These are phyloP conservation scores for Nakaseomyces bracarensis DNA, from an alignment of 1,139 yeast genomes.

Conservation along the genomic window DNA sequence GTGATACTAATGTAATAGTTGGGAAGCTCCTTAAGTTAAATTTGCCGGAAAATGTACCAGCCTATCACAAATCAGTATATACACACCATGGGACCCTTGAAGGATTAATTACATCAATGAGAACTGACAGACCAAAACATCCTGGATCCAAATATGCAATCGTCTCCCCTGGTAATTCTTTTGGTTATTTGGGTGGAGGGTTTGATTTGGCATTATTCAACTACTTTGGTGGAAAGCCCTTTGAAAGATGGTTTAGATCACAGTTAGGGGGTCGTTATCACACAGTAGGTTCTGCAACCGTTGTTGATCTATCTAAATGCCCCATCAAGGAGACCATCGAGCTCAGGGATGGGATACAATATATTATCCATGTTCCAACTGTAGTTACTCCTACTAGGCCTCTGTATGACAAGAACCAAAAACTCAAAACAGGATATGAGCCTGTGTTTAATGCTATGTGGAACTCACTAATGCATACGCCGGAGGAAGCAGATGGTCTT, in stretches of 20 bases:
- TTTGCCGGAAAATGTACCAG: background rate
- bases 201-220: conserved; percentile 39
- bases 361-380: conserved; percentile 42
- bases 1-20: conserved; percentile 19
- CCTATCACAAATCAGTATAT: background rate
- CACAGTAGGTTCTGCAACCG: conserved; percentile 24
- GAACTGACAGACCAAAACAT: conserved; percentile 5
- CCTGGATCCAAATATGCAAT: conserved; percentile 22
- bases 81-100: conserved; percentile 16
- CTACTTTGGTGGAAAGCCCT: conserved; percentile 30
- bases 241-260: conserved; percentile 27
- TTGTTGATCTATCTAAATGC: conserved; percentile 18
- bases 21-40: background rate
- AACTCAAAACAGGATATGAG: conserved; percentile 20
- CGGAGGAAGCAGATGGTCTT: conserved; percentile 29
- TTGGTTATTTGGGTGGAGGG: conserved; percentile 46
- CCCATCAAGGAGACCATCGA: conserved; percentile 9
- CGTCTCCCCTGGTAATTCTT: conserved; percentile 48
- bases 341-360: conserved; percentile 24
- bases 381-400: conserved; percentile 38
- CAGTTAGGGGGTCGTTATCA: conserved; percentile 23
- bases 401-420: conserved; percentile 16
- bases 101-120: conserved; percentile 10
- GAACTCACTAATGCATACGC: conserved; percentile 33
- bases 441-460: conserved; percentile 42